Base-by-base conservation (phyloP, 768 basidiomycete species). In the Dioszegia aurantiaca region DNA sequence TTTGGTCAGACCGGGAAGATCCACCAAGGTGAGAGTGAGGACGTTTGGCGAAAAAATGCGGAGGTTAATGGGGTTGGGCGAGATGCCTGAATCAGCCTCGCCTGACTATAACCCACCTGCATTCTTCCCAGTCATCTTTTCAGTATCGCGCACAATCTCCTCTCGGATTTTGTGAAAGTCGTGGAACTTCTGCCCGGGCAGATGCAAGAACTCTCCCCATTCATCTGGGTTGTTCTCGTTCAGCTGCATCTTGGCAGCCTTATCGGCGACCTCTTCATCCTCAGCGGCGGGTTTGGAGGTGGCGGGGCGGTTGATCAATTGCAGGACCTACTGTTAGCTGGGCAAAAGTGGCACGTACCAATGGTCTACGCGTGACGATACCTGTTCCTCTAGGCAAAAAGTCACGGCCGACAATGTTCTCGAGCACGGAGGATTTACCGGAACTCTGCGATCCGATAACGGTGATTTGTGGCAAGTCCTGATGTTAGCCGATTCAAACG, bases 351-450 rank as follows among this genome's bases (percentile, higher is more conserved):
- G 36, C 24, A 69, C 86, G 69, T 77, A 94, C 93, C 78, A 99
- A 80, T 56, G 95, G 95, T 75, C 95, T 85, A 73, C 94, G 85
- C 49, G 94, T 98, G 78, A 99, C 94, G 72, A 99, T 99, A 79
- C 94, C 94, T 56, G 92, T 89, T 77, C 95, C 95, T 82, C 95
- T 89, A 78, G 95, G 95, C 74, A 99, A 77, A 82, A 99, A 99
- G 78, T 99, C 95, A 66, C 94, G 85, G 59, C 95, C 95, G 55
- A 97, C 93, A 65, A 97, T 92, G 80, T 98, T 95, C 91, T 80
- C 79, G 19, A 80, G 68, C 2, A 80, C 79, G 8, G 78, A 79
- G 21, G 77, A 78, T 67, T 80, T 80, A 59, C 79, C 79, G 59
- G 75, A 77, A 65, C 70, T 70, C 63, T 80, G 80, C 1, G 78